Base-by-base conservation (phyloP, 2,329 filamentous ascomycete genomes). In the Exutisphaerella laricina region DNA sequence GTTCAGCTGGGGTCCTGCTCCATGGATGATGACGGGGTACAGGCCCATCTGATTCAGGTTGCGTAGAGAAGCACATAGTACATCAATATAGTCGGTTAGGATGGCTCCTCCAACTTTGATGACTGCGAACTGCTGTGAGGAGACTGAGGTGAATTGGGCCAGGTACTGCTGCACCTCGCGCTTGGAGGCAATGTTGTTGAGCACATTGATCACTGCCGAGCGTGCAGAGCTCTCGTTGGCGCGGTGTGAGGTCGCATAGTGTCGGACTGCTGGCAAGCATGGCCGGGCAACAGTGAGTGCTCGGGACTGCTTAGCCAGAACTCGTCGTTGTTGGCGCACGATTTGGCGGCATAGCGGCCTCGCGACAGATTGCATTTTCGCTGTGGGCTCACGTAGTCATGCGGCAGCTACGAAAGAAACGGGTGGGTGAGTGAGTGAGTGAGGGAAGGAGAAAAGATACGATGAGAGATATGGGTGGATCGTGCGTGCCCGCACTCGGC, bases 81-180 rank as follows among this genome's bases (percentile, higher is more conserved):
- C 88, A 65, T 95, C 85, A 43, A 97, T 77, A 67, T 96, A 85
- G 64, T 97, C 89, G 48, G 88, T 94, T 59, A 98, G 78, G 60
- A 97, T 96, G 51, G 90, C 92, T 50, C 90, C 92, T 49, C 90
- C 92, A 43, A 97, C 90, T 74, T 98, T 98, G 69, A 98, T 94
- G 36, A 98, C 90, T 55, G 89, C 90, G 66, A 97, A 98, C 63
- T 94, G 88, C 71, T 97, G 89, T 25, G 88, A 94, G 32, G 88
- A 92, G 49, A 96, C 89, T 23, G 89, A 95, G 56, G 85, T 92
- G 75, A 98, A 98, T 66, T 97, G 88, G 55, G 89, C 92, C 46
- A 97, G 82, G 68, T 97, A 97, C 69, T 97, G 90, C 73, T 96
- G 87, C 51, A 94, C 88, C 72, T 98, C 90, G 49, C 90, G 78